Evolutionary conservation across 768 basidiomycete species (phyloP).

Genomic region (Leccinum uliginosum): DNA sequence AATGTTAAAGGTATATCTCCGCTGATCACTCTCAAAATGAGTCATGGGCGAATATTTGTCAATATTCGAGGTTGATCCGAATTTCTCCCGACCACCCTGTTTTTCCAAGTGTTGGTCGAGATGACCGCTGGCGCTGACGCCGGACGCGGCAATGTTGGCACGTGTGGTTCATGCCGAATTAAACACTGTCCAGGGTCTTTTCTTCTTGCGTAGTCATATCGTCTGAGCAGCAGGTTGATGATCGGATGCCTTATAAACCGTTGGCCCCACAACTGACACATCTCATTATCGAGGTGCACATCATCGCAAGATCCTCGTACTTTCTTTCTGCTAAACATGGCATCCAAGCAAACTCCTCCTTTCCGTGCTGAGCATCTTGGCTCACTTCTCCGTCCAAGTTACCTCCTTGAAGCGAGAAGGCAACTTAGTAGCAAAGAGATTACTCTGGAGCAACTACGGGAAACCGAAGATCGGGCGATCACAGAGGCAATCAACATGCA

Average conservation of each 20-base stretch:
- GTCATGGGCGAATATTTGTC: no score
- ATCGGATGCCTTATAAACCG: neutral
- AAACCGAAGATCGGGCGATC: slow-evolving; percentile 38
- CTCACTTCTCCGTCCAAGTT: slow-evolving; percentile 39
- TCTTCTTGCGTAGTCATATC: neutral
- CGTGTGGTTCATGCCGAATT: neutral
- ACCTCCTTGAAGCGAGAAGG: slow-evolving; percentile 35
- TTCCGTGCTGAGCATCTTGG: slow-evolving; percentile 47
- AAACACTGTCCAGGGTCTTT: neutral
- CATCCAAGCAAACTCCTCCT: slow-evolving; percentile 31
- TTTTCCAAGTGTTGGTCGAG: no score
- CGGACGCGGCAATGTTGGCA: neutral
- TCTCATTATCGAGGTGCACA: neutral
- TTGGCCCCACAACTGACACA: neutral
- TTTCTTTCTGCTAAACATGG: slow-evolving; percentile 7
- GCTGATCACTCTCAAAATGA: no score
- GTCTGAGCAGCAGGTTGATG: neutral
- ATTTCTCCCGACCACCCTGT: no score
- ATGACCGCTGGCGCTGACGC: neutral
- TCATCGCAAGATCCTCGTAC: neutral
- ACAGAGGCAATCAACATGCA: slow-evolving; percentile 34
- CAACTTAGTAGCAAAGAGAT: slow-evolving; percentile 33
- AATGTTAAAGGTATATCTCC: no score
- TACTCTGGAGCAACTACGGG: slow-evolving; percentile 32
- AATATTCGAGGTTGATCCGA: no score